phyloP scores from a whole-genome alignment of 164 flowering plant species.

The Kalanchoe fedtschenkoi region DNA sequence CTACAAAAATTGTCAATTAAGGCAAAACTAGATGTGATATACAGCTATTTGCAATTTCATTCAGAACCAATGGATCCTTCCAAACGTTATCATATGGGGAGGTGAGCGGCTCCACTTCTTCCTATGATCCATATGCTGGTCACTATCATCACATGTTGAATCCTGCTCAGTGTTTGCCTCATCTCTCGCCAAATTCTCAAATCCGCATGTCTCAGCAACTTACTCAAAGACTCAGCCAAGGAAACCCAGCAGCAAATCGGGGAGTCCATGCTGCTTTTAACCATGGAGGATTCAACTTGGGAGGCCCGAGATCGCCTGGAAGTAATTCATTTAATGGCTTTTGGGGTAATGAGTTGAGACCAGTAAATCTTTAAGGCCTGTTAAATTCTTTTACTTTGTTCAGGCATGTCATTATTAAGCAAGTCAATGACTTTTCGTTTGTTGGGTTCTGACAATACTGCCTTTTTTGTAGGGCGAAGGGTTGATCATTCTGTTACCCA shows the following conservation, averaged over 20 bases:
- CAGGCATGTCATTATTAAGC: background rate
- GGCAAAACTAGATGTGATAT: background rate
- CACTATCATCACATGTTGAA: conserved; percentile 35
- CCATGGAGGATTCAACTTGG: conserved; percentile 28
- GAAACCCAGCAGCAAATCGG: conserved; percentile 28
- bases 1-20: background rate
- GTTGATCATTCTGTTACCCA: conserved; percentile 39
- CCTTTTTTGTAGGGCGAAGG: conserved; percentile 38
- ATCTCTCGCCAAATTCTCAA: conserved; percentile 48
- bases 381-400: background rate
- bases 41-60: conserved; percentile 8
- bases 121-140: conserved; percentile 37
- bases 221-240: conserved; percentile 37
- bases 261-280: conserved; percentile 34
- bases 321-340: conserved; percentile 33
- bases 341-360: conserved; percentile 46
- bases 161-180: conserved; percentile 41
- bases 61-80: conserved; percentile 53
- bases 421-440: background rate
- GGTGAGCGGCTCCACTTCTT: conserved; percentile 41
- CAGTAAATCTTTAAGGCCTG: conserved; percentile 1
- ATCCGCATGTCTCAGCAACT: conserved; percentile 77
- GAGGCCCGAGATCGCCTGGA: conserved; percentile 55
- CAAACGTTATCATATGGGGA: conserved; percentile 46
- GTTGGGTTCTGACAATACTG: background rate